A percentile compares a stretch with the other conserved stretches of the same genome.
Conservation (phyloP, 202 grass and related monocot genomes). For the Eragrostis tef region DNA sequence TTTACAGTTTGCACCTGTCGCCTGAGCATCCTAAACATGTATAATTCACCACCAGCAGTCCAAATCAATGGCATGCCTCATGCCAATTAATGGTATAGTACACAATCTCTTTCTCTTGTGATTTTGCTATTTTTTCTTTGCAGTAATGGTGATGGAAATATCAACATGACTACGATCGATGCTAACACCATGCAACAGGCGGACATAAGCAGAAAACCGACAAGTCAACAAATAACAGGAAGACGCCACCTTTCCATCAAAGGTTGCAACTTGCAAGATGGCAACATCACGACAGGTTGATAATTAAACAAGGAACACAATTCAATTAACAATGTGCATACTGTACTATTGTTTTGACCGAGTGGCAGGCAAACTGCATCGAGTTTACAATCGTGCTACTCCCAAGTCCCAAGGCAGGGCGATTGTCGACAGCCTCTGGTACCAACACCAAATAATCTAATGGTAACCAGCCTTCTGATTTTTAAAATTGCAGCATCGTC, state of each 20-base stretch:
- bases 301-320: not conserved
- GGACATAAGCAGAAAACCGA: not conserved
- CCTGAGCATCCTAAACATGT: not conserved
- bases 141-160: not conserved
- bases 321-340: not conserved
- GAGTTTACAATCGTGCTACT: conserved; percentile 16
- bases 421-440: not conserved
- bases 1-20: not conserved
- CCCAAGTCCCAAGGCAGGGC: not conserved
- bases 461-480: not conserved
- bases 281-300: not conserved
- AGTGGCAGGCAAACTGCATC: conserved; percentile 33
- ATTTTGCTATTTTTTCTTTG: not conserved
- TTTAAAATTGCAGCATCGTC: not conserved
- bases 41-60: not conserved
- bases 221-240: conserved; percentile 10
- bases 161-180: conserved; percentile 4
- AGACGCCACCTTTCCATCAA: not conserved
- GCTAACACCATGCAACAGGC: not conserved
- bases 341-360: conserved; percentile 23
- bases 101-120: not conserved
- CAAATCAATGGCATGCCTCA: not conserved
- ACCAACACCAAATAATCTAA: conserved; percentile 31
- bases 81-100: not conserved
- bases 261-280: conserved; percentile 25